Evolutionary conservation across 176 grass and related monocot genomes (phyloP), one percentile per base, ranked within the genome.

Genomic region (Eleusine coracana): DNA sequence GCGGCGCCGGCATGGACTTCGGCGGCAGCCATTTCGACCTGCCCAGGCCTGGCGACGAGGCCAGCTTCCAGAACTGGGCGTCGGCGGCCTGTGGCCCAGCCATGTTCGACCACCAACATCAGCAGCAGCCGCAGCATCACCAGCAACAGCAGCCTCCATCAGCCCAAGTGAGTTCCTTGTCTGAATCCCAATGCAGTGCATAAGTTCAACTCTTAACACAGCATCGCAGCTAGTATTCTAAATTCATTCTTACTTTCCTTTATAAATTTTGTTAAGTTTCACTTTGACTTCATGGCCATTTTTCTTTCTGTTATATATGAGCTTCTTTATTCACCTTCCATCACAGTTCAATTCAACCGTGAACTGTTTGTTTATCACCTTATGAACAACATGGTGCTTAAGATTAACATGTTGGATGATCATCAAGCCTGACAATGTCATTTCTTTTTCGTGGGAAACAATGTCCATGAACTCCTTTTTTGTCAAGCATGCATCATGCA

Each of bases 1-100:
- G 61, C 28, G 16, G 27, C 51, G 6, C 44, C 7, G 5, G 62
- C 61, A 83, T 86, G 73, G 84, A 86, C 61, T 86, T 83, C n/a
- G 74, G 54, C 46, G 69, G 81, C 9, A 48, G 86, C 14, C 69
- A 87, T 68, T 94, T 83, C 49, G 92, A 92, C 41, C 54, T 88
- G 55, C 78, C 92, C 2, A 89, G 87, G 85, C 75, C 87, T 2
- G 85, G 74, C 25, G 90, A 94, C 45, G 92, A 90, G 75, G 81
- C 87, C 66, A 89, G 78, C 87, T 91, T 92, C 78, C 92, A 94
- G 41, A 91, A 83, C 73, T 94, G 92, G 89, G 92, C 92, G 17
- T 77, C 92, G 1, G 81, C 89, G 1, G 78, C 83, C 3, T 91
- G 88, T 51, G 73, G 83, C 58, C 67, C 81, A 4, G 51, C 76